These are phyloP conservation scores for Leptographium wingfieldii DNA, from an alignment of 2,329 filamentous ascomycete genomes.

Conservation along the genomic window DNA sequence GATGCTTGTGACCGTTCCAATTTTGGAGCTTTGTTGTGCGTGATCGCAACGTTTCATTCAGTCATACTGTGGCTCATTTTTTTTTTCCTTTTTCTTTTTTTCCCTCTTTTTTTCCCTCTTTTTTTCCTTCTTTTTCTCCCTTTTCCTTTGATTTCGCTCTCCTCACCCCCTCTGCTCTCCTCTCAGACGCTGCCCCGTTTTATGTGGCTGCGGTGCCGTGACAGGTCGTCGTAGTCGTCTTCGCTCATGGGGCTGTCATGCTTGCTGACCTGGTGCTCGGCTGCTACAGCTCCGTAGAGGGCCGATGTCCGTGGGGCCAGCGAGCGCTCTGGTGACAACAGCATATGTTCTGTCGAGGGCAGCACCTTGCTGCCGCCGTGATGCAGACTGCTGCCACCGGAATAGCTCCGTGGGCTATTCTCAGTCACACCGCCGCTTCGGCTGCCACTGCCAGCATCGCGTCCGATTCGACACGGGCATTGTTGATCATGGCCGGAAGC, in stretches of 20 bases:
- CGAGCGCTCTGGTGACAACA: not conserved
- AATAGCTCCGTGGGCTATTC: not conserved
- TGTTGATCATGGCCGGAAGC: constrained; percentile 46
- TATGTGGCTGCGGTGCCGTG: constrained; percentile 23
- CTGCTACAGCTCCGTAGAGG: constrained; percentile 17
- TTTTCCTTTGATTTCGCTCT: not conserved
- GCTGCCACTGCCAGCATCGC: constrained; percentile 24
- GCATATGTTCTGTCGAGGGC: constrained; percentile 17
- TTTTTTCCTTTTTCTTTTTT: not conserved
- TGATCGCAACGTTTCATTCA: not conserved
- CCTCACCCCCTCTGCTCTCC: not conserved
- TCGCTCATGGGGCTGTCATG: constrained; percentile 32
- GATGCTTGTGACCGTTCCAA: not conserved
- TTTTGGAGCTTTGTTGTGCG: not conserved
- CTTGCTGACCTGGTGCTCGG: constrained; percentile 15
- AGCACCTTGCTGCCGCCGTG: constrained; percentile 18
- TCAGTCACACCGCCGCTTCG: not conserved
- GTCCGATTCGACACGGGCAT: constrained; percentile 38
- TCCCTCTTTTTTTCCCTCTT: no score
- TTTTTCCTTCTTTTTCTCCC: not conserved
- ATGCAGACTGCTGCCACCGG: constrained; percentile 9
- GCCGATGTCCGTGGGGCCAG: not conserved
- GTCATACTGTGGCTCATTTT: not conserved
- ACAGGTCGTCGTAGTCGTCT: constrained; percentile 28
- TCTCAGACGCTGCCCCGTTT: constrained; percentile 33